Percentiles rank a stretch among this genome's conserved stretches.
Evolutionary conservation across 2,329 filamentous ascomycete genomes (phyloP).

Genomic region (Bipolaris zeicola): DNA sequence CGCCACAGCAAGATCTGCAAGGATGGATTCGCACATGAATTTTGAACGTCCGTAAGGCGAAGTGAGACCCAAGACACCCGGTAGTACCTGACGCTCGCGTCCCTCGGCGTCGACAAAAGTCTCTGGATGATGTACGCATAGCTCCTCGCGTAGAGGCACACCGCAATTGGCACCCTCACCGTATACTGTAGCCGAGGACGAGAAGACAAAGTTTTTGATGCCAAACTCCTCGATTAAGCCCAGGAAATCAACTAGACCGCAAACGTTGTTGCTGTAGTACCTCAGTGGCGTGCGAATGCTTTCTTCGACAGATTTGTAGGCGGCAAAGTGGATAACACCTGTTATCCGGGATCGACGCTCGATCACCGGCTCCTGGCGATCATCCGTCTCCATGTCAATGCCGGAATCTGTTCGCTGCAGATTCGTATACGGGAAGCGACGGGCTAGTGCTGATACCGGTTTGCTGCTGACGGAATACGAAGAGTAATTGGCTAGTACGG

Average conservation of each 20-base stretch:
- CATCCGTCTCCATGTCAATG: constrained; percentile 37
- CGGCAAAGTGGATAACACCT: constrained; percentile 73
- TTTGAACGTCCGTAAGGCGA: constrained; percentile 71
- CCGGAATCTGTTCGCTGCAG: constrained; percentile 41
- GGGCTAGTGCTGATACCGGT: constrained; percentile 14
- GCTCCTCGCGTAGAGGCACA: constrained; percentile 60
- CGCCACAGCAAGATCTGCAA: constrained; percentile 65
- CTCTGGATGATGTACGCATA: constrained; percentile 59
- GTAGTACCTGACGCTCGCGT: constrained; percentile 49
- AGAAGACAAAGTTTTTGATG: constrained; percentile 71
- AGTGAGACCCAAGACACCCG: constrained; percentile 63
- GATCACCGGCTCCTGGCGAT: constrained; percentile 24
- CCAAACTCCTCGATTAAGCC: constrained; percentile 62
- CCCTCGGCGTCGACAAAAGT: constrained; percentile 53
- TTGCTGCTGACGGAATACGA: constrained; percentile 33
- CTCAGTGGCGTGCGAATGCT: constrained; percentile 65
- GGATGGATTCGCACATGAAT: constrained; percentile 70
- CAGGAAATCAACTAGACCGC: constrained; percentile 66
- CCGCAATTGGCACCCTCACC: constrained; percentile 55
- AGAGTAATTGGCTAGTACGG: constrained; percentile 52
- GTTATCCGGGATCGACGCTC: constrained; percentile 57
- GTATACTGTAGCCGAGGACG: constrained; percentile 71
- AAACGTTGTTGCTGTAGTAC: constrained; percentile 72
- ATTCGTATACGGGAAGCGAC: constrained; percentile 33
- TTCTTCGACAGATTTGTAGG: constrained; percentile 69